These are phyloP conservation scores for Lipomyces yamadae DNA, from an alignment of 805 yeast genomes.

Conservation along the genomic window DNA sequence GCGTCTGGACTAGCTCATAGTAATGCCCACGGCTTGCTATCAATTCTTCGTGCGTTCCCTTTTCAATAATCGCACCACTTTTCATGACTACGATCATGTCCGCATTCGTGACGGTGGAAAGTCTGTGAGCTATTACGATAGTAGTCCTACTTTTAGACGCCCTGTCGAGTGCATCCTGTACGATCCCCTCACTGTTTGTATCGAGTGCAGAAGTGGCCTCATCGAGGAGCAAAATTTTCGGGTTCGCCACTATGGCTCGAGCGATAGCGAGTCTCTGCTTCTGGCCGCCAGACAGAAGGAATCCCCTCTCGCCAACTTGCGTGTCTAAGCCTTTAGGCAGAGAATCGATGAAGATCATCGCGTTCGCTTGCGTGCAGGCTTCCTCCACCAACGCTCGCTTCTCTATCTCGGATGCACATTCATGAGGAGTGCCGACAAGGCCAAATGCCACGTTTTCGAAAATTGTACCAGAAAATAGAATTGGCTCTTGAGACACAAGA, in stretches of 20 bases:
- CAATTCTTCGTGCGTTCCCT: slow-evolving; percentile 46
- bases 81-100: slow-evolving; percentile 53
- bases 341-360: slow-evolving; percentile 54
- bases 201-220: slow-evolving; percentile 73
- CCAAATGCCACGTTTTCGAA: slow-evolving; percentile 83
- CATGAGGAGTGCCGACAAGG: slow-evolving; percentile 46
- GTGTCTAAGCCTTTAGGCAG: slow-evolving; percentile 60
- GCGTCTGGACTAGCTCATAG: slow-evolving; percentile 41
- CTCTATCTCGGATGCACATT: slow-evolving; percentile 47
- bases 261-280: slow-evolving; percentile 68
- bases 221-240: slow-evolving; percentile 60
- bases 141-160: slow-evolving; percentile 50
- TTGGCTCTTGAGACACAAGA: slow-evolving; percentile 62
- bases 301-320: slow-evolving; percentile 59
- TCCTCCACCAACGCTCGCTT: slow-evolving; percentile 47
- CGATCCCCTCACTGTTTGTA: slow-evolving; percentile 63
- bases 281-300: slow-evolving; percentile 70
- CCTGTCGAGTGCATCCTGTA: slow-evolving; percentile 55
- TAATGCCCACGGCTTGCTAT: slow-evolving; percentile 40
- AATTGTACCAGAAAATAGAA: slow-evolving; percentile 76
- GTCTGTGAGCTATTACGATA: slow-evolving; percentile 57
- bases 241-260: slow-evolving; percentile 61
- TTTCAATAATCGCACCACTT: slow-evolving; percentile 53
- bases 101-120: slow-evolving; percentile 56
- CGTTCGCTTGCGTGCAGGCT: slow-evolving; percentile 60